Conservation (phyloP, 2,329 filamentous ascomycete species). For the Fusarium nematophilum region DNA sequence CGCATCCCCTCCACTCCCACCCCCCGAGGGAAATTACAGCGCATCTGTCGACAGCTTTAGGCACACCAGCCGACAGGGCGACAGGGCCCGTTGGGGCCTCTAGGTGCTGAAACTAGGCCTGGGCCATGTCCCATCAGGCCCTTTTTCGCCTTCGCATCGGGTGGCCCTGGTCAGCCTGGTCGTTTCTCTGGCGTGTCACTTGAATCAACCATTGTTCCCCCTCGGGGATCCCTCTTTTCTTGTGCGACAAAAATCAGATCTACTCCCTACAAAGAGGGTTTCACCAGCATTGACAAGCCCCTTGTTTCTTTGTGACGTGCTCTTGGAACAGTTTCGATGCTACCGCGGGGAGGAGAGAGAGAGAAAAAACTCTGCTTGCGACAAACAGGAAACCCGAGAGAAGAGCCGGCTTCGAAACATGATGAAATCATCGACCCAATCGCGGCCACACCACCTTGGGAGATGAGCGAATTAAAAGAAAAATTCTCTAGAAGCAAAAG, state of each 20-base stretch:
- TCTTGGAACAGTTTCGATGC: slow-evolving; percentile 18
- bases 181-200: slow-evolving; percentile 12
- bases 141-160: slow-evolving; percentile 11
- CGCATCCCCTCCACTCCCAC: too few species aligned
- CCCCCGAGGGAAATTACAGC: slow-evolving; percentile 38
- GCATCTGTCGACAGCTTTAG: slow-evolving; percentile 35
- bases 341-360: too few species aligned
- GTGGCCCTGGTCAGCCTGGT: slow-evolving; percentile 13
- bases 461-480: slow-evolving; percentile 37
- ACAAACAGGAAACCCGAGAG: slow-evolving; percentile 1
- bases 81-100: slow-evolving; percentile 14
- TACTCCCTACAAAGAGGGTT: slow-evolving; percentile 30
- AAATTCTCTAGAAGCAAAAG: slow-evolving; percentile 6
- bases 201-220: not conserved
- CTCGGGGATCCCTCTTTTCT: slow-evolving; percentile 6
- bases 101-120: slow-evolving; percentile 26
- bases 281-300: slow-evolving; percentile 23
- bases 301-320: slow-evolving; percentile 18
- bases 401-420: slow-evolving; percentile 15
- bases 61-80: slow-evolving; percentile 29
- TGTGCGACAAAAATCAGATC: slow-evolving; percentile 19
- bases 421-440: slow-evolving; percentile 30
- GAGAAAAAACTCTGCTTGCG: slow-evolving; percentile 34
- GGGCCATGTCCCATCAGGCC: slow-evolving; percentile 17
- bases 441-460: slow-evolving; percentile 21